phyloP scores from a whole-genome alignment of 805 yeast species.

The Nakazawaea holstii region DNA sequence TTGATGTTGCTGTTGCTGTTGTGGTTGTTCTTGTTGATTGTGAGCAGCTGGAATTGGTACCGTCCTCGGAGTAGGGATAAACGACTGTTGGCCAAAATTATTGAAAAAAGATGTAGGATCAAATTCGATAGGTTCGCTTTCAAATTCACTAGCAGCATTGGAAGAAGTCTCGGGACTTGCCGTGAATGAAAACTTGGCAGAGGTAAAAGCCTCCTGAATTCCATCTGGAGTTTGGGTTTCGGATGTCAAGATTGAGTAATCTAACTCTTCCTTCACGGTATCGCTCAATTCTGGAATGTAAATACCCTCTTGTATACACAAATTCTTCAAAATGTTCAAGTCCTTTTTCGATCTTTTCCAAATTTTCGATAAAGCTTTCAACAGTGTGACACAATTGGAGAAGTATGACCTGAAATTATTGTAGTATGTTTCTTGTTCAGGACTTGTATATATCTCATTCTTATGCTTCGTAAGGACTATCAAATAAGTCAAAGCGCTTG shows the following conservation, averaged over 20 bases:
- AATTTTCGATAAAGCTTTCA: neutral
- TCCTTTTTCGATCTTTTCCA: constrained; percentile 9
- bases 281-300: neutral
- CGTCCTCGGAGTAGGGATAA: neutral
- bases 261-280: neutral
- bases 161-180: neutral
- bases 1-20: neutral
- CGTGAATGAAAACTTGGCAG: neutral
- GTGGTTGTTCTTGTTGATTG: neutral
- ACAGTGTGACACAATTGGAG: constrained; percentile 1
- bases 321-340: neutral
- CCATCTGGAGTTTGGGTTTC: neutral
- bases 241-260: neutral
- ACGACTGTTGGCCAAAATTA: too few relatives aligned
- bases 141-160: neutral
- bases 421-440: neutral
- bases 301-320: constrained; percentile 1
- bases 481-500: constrained; percentile 5
- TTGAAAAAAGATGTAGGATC: too few relatives aligned
- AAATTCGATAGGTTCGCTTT: neutral
- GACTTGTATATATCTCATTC: neutral
- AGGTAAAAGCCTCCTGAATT: neutral
- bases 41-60: neutral
- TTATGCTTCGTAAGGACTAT: neutral
- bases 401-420: neutral